Evolutionary conservation across 768 basidiomycete species (phyloP).

Genomic region (Psilocybe azurescens): DNA sequence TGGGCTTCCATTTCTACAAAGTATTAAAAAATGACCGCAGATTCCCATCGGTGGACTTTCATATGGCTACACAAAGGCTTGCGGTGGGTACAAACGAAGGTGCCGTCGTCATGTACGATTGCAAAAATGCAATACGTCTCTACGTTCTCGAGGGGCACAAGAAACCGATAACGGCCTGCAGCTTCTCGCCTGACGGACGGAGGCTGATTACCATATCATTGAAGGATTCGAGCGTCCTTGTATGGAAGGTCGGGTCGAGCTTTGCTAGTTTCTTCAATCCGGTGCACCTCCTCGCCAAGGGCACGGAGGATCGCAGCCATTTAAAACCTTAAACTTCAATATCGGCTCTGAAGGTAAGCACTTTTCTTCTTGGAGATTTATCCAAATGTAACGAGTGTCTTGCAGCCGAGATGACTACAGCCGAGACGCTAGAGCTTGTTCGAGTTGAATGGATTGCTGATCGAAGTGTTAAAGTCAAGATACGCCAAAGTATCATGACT

Average conservation of each 20-base stretch:
- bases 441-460: slow-evolving; percentile 86
- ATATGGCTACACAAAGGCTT: slow-evolving; percentile 83
- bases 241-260: slow-evolving; percentile 96
- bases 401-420: slow-evolving; percentile 45
- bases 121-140: slow-evolving; percentile 93
- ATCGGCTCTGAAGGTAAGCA: slow-evolving; percentile 81
- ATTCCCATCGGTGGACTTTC: slow-evolving; percentile 94
- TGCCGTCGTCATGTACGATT: slow-evolving; percentile 93
- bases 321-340: slow-evolving; percentile 86
- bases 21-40: slow-evolving; percentile 40
- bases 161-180: slow-evolving; percentile 79
- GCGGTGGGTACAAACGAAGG: slow-evolving; percentile 96
- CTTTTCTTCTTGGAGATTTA: background rate
- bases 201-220: slow-evolving; percentile 87
- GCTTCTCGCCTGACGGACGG: slow-evolving; percentile 93
- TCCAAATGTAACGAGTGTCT: background rate
- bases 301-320: slow-evolving; percentile 80
- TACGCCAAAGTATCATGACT: slow-evolving; percentile 81
- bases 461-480: slow-evolving; percentile 81
- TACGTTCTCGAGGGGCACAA: slow-evolving; percentile 95
- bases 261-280: slow-evolving; percentile 87
- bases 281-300: slow-evolving; percentile 94
- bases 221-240: slow-evolving; percentile 81
- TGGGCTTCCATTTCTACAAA: background rate
- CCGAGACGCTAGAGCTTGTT: slow-evolving; percentile 73